Evolutionary conservation across 257 asterid species (phyloP), one percentile per base, ranked within the genome.

Genomic region (Rauvolfia tetraphylla): DNA sequence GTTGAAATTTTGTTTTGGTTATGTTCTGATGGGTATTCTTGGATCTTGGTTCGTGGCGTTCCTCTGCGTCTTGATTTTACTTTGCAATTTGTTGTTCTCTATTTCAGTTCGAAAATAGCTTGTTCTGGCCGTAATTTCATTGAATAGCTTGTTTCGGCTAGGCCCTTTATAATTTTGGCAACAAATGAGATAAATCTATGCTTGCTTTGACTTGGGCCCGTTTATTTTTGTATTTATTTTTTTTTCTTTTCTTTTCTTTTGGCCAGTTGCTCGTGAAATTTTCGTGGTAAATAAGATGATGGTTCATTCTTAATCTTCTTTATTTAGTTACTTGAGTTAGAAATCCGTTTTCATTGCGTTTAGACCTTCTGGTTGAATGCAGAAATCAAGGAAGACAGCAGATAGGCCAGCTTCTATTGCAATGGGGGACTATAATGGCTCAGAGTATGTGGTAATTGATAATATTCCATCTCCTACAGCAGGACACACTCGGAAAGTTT

Each of bases 341-440:
- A 41, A 10, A 31, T 5, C 22, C 23, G 39, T 69, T 41, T 31
- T 70, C 51, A 63, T 18, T 63, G 66, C 39, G 75, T 51, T 72
- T 65, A 12, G 42, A 54, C 18, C 39, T 36, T 57, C 20, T 22
- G 33, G 39, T 4, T 62, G 62, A 67, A 48, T 85, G 82, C 84
- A 85, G 87, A 83, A 76, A 80, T 42, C 65, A 71, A 78, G 76
- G 63, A 74, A 71, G 57, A 33, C 83, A 62, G 51, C 75, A 17
- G 68, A 74, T 14, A 79, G 72, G 66, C 75, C 77, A 71, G 78
- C 76, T 53, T 29, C 83, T 4, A 68, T 34, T 56, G 51, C 80
- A 13, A 82, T 80, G 85, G 85, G 80, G 31, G 81, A 71, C 22
- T 17, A 44, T 20, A 77, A 70, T 75, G 85, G 76, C 69, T 74